Evolutionary conservation across 2,329 filamentous ascomycete species (phyloP), one percentile per base, ranked within the genome.

Genomic region (Aspergillus fructus): DNA sequence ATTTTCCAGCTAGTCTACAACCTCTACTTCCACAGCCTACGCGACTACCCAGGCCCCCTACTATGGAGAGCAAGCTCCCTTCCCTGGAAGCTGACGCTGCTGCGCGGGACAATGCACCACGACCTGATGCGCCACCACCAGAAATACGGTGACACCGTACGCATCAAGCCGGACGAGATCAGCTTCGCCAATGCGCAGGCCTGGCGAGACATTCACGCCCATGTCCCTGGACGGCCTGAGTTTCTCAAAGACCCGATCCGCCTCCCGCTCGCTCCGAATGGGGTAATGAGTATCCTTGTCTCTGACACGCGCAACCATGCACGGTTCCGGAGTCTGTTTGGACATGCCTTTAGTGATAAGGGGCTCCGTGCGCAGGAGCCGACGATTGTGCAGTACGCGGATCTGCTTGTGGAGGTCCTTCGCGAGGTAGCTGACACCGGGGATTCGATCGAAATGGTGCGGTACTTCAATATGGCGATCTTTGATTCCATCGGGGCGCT

Each of bases 101-200:
- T 53, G 6, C 27, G 42, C 3, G 51, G 51, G 1, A 46, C 41
- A n/a, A 47, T 34, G 30, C 51, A 53, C 17, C 51, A 39, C 6
- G 27, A 47, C 30, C 30, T 45, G 0, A 34, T 40, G 33, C 30
- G 27, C 11, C 17, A 43, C 7, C 71, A 74, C 48, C 52, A 63
- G 15, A 55, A 62, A 43, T 73, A 76, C 49, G 72, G 72, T 8
- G 61, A 64, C 9, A 54, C 70, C 2, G 62, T 77, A 4, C 69
- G 72, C 6, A 61, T 76, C 11, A 64, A 67, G 2, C 73, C 71
- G 0, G 67, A 70, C 13, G 68, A 74, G 55, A 62, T 76, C 11
- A 66, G 67, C 55, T 74, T 76, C 61, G 62, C 62, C 43, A 63
- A 69, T 47, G 60, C 62, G 1, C 64, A 68, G 47, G 72, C 74